A percentile compares a stretch with the other conserved stretches of the same genome.
phyloP scores from a whole-genome alignment of 306 rosid species.

The Rosa chinensis region DNA sequence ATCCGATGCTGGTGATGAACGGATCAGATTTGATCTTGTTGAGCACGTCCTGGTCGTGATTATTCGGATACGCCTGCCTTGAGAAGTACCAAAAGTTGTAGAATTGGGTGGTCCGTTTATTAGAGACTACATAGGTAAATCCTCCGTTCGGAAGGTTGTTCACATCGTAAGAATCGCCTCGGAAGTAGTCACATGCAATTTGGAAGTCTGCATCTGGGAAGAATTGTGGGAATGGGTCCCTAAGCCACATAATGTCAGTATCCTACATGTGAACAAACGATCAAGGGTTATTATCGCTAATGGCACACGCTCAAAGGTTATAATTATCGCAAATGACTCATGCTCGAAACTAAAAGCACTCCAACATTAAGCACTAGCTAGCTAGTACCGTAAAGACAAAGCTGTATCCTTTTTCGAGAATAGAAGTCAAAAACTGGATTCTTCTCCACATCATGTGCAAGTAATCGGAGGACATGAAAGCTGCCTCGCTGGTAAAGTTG shows the following conservation, averaged over 20 bases:
- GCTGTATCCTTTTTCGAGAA: slow-evolving; percentile 69
- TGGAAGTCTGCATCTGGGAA: slow-evolving; percentile 66
- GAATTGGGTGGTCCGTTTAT: slow-evolving; percentile 45
- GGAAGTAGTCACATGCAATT: slow-evolving; percentile 64
- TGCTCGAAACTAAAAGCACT: background rate
- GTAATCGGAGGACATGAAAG: slow-evolving; percentile 63
- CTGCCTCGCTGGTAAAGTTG: slow-evolving; percentile 63
- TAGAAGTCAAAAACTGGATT: slow-evolving; percentile 51
- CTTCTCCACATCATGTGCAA: slow-evolving; percentile 89
- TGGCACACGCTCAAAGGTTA: background rate
- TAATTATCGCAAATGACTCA: background rate
- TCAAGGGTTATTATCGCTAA: background rate
- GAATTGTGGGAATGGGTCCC: slow-evolving; percentile 63
- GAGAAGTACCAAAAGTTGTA: slow-evolving; percentile 75
- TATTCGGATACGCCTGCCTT: slow-evolving; percentile 29
- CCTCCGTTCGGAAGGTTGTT: slow-evolving; percentile 70
- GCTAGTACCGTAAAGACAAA: slow-evolving; percentile 74
- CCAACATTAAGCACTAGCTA: background rate
- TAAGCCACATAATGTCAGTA: slow-evolving; percentile 83
- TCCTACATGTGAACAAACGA: slow-evolving; percentile 44
- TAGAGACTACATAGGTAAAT: slow-evolving; percentile 67
- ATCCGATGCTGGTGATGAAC: slow-evolving; percentile 25
- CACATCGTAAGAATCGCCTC: slow-evolving; percentile 42
- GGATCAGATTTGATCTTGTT: slow-evolving; percentile 53
- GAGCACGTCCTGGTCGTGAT: slow-evolving; percentile 80